A percentile compares a stretch with the other conserved stretches of the same genome.
Conservation (phyloP, 306 rosid genomes). For the Sechiopsis laciniata region DNA sequence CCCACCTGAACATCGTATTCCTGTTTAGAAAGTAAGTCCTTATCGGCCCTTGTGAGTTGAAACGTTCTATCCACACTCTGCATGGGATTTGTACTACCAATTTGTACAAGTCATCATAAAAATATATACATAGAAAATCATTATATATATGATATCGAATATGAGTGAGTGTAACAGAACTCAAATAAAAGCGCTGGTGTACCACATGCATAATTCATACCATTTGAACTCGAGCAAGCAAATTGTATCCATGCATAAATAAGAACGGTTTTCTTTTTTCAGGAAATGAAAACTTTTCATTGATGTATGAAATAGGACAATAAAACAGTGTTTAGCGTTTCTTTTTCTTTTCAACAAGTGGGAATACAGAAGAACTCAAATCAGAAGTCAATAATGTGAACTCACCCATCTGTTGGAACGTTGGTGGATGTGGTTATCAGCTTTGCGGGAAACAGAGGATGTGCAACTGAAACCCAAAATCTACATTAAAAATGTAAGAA, state of each 20-base stretch:
- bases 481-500: conserved; percentile 40
- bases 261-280: neutral
- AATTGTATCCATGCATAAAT: neutral
- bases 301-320: too few relatives aligned
- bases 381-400: conserved; percentile 12
- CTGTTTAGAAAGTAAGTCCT: conserved; percentile 57
- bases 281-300: too few relatives aligned
- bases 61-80: conserved; percentile 85
- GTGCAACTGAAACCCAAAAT: conserved; percentile 60
- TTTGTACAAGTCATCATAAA: conserved; percentile 7
- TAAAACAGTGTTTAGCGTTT: neutral
- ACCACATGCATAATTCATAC: neutral
- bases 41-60: conserved; percentile 73
- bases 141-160: neutral
- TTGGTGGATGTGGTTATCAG: conserved; percentile 40
- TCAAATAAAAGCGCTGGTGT: too few relatives aligned
- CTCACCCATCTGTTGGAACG: conserved; percentile 79
- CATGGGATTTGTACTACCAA: conserved; percentile 68
- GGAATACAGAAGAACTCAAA: conserved; percentile 8
- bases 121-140: neutral
- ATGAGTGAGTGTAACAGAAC: neutral
- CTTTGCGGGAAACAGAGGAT: conserved; percentile 73
- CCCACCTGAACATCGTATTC: conserved; percentile 90
- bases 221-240: neutral
- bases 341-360: neutral